phyloP scores from a whole-genome alignment of 768 basidiomycete genomes.

The Naganishia randhawae region DNA sequence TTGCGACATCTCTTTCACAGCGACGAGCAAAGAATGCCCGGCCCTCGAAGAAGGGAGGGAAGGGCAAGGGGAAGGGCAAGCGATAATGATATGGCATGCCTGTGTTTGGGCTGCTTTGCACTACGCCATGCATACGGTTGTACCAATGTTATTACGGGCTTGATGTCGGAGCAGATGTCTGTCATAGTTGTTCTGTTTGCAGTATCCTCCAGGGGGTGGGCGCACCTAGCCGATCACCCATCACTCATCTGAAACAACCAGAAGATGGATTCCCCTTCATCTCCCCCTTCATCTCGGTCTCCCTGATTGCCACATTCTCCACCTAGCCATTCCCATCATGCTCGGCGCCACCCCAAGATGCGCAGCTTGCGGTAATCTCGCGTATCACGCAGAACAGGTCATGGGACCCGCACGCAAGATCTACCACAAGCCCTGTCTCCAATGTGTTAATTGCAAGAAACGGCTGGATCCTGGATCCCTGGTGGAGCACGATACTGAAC shows the following conservation, averaged over 20 bases:
- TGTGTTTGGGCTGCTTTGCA: constrained; percentile 4
- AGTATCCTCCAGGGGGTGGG: background rate
- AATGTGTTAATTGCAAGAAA: constrained; percentile 28
- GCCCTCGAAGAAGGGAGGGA: constrained; percentile 55
- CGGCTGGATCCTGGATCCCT: constrained; percentile 22
- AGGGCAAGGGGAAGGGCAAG: constrained; percentile 33
- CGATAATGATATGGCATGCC: background rate
- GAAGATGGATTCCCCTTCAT: too few species aligned
- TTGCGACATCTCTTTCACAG: constrained; percentile 10
- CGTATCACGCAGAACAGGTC: constrained; percentile 30
- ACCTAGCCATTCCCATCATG: background rate
- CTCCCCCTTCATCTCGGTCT: too few species aligned
- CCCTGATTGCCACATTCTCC: too few species aligned
- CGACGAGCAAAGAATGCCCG: constrained; percentile 77
- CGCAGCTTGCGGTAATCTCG: constrained; percentile 20
- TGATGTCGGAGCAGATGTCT: too few species aligned
- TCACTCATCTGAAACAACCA: background rate
- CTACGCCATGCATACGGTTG: constrained; percentile 1
- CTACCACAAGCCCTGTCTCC: constrained; percentile 31
- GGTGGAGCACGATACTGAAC: constrained; percentile 22
- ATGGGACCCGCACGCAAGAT: constrained; percentile 27
- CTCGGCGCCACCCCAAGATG: constrained; percentile 9
- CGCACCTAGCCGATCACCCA: background rate
- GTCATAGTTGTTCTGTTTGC: background rate
- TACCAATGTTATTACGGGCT: background rate